Percentiles rank a stretch among this genome's conserved stretches.
These are phyloP conservation scores for Rostrohypoxylon terebratum DNA, from an alignment of 495 filamentous ascomycete genomes.

Conservation along the genomic window DNA sequence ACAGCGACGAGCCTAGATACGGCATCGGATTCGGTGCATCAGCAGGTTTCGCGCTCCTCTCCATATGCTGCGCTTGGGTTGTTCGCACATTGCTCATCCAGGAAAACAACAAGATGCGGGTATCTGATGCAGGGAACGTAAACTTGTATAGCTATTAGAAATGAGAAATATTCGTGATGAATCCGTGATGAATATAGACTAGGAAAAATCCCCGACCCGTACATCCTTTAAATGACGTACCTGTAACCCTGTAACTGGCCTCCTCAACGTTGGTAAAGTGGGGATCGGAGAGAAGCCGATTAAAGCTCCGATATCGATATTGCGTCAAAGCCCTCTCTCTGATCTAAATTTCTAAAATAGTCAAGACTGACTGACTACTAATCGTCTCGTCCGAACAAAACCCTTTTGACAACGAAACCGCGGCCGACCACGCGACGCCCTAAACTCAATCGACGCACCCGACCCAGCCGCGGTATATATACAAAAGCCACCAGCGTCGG, in stretches of 20 bases:
- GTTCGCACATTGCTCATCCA: constrained; percentile 33
- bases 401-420: neutral
- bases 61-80: constrained; percentile 38
- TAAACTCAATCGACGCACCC: neutral
- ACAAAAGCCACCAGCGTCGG: neutral
- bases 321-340: neutral
- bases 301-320: constrained; percentile 34
- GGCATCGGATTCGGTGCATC: constrained; percentile 45
- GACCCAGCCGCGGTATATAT: neutral
- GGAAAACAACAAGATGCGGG: constrained; percentile 32
- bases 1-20: constrained; percentile 59
- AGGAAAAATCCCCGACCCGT: neutral
- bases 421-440: neutral
- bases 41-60: constrained; percentile 43
- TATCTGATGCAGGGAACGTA: constrained; percentile 16
- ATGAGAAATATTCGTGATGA: too few species aligned
- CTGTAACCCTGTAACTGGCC: neutral
- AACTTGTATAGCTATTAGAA: constrained; percentile 38
- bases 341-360: neutral
- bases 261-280: neutral
- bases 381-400: constrained; percentile 13
- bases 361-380: neutral
- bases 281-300: constrained; percentile 11
- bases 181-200: too few species aligned
- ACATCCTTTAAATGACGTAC: neutral